A percentile compares a stretch with the other conserved stretches of the same genome.
phyloP scores from a whole-genome alignment of 371 early-diverging fungal genomes.

The Mucor mucedo region DNA sequence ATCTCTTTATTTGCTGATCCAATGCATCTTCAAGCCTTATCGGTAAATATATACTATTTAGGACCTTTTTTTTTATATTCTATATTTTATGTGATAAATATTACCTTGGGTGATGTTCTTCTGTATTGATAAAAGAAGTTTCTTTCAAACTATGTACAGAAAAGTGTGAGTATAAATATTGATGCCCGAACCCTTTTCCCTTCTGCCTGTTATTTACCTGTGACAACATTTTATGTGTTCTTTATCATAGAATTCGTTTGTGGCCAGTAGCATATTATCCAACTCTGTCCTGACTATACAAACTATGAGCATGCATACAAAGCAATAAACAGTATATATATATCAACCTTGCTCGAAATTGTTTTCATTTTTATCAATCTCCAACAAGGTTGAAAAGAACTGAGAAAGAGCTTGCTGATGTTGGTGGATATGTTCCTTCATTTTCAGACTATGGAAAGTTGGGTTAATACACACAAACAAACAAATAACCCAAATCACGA shows the following conservation, averaged over 20 bases:
- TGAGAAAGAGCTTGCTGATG: too few species aligned
- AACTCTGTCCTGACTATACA: neutral
- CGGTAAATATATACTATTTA: slow-evolving; percentile 1
- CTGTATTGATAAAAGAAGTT: neutral
- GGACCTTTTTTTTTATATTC: neutral
- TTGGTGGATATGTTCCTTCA: neutral
- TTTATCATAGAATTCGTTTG: neutral
- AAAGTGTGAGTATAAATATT: neutral
- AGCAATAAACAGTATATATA: neutral
- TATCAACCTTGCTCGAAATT: too few species aligned
- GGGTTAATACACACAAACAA: neutral
- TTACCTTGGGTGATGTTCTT: neutral
- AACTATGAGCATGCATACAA: neutral
- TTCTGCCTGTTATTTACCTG: neutral
- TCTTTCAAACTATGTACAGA: neutral
- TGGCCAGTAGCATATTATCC: neutral
- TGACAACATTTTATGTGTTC: slow-evolving; percentile 1
- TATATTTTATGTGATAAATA: too few species aligned
- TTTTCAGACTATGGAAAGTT: neutral
- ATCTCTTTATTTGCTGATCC: neutral
- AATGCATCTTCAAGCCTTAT: neutral
- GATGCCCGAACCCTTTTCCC: neutral
- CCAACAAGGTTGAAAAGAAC: too few species aligned
- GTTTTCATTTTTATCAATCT: too few species aligned
- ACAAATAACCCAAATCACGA: neutral